Percentiles rank a stretch among this genome's conserved stretches.
Conservation (phyloP, 2,329 filamentous ascomycete genomes). For the Nothophoma quercina region DNA sequence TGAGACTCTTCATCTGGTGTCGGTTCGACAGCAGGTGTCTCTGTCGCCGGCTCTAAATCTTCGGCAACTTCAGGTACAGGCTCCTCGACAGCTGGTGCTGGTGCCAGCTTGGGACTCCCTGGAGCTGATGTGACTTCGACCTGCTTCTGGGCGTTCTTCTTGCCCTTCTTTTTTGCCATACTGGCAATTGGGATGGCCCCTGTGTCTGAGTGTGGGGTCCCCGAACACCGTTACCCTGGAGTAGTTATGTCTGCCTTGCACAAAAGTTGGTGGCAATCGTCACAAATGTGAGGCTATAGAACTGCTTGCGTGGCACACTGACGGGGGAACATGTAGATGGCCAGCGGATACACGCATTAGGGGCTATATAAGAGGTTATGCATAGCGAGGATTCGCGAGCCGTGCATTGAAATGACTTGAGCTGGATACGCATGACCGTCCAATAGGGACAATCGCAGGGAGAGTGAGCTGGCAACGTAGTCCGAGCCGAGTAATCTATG, state of each 20-base stretch:
- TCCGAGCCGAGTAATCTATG: conserved; percentile 44
- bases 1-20: conserved; percentile 24
- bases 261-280: conserved; percentile 19
- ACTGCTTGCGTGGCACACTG: conserved; percentile 50
- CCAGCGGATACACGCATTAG: conserved; percentile 43
- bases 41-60: conserved; percentile 26
- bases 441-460: conserved; percentile 42
- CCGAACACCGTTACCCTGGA: conserved; percentile 18
- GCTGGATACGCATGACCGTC: conserved; percentile 32
- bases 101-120: conserved; percentile 30
- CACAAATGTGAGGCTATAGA: conserved; percentile 36
- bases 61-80: conserved; percentile 26
- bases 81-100: conserved; percentile 30
- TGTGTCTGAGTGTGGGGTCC: conserved; percentile 30
- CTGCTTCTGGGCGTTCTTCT: conserved; percentile 40
- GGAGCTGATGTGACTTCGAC: conserved; percentile 39
- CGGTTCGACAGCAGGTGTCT: conserved; percentile 26
- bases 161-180: conserved; percentile 46
- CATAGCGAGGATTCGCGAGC: conserved; percentile 34
- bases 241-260: conserved; percentile 36
- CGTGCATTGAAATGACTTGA: conserved; percentile 42
- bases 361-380: conserved; percentile 46
- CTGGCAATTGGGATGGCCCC: conserved; percentile 27
- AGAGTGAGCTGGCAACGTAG: conserved; percentile 42
- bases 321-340: conserved; percentile 39